Evolutionary conservation across 2,329 filamentous ascomycete species (phyloP).

Genomic region (Colletotrichum zoysiae): DNA sequence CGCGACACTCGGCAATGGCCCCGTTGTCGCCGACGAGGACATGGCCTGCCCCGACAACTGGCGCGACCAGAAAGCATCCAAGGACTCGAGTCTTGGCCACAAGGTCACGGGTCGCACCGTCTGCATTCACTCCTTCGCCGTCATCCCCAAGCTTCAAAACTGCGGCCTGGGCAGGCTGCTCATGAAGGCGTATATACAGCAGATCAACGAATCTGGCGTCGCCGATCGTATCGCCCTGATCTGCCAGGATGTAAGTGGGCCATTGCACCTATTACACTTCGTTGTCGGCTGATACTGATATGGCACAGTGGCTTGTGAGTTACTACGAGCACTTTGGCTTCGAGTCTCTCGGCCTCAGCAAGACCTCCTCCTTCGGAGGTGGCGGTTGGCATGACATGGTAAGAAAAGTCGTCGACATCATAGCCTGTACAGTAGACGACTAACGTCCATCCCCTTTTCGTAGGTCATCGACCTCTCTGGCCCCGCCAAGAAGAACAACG

Average conservation of each 20-base stretch:
- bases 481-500: constrained; percentile 38
- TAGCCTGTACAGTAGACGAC: neutral
- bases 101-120: constrained; percentile 80
- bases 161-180: constrained; percentile 80
- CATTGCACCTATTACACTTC: neutral
- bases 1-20: constrained; percentile 75
- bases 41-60: constrained; percentile 82
- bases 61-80: constrained; percentile 59
- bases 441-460: constrained; percentile 11
- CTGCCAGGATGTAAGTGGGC: constrained; percentile 72
- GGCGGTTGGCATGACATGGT: constrained; percentile 89
- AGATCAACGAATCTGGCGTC: constrained; percentile 77
- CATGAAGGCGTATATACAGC: constrained; percentile 81
- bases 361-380: constrained; percentile 77
- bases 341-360: constrained; percentile 74
- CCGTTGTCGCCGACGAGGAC: constrained; percentile 77
- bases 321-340: constrained; percentile 87
- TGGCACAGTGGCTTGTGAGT: constrained; percentile 68
- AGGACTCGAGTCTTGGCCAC: constrained; percentile 68
- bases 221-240: constrained; percentile 82
- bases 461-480: constrained; percentile 46
- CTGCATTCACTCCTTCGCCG: constrained; percentile 84
- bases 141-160: constrained; percentile 80
- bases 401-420: constrained; percentile 44
- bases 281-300: constrained; percentile 11